Percentiles rank a stretch among this genome's conserved stretches.
phyloP scores from a whole-genome alignment of 352 stramenopile genomes.

The Globisporangium uncinulatum region DNA sequence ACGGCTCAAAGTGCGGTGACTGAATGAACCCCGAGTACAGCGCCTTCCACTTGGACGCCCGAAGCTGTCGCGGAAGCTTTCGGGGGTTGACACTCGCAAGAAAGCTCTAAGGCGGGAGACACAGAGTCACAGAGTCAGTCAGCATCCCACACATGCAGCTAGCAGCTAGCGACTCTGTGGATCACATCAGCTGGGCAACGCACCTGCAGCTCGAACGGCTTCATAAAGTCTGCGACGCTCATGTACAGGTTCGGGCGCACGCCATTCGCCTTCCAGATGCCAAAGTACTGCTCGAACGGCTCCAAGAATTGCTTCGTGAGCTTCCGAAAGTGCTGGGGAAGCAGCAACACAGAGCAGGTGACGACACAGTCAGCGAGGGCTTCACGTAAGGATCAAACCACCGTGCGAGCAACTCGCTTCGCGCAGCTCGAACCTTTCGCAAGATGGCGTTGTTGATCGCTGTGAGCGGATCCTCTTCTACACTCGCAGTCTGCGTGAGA shows the following conservation, averaged over 20 bases:
- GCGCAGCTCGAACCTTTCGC: constrained; percentile 36
- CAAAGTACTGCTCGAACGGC: constrained; percentile 86
- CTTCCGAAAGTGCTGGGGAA: constrained; percentile 70
- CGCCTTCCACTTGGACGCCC: constrained; percentile 54
- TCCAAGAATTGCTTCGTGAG: constrained; percentile 82
- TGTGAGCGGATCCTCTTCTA: constrained; percentile 59
- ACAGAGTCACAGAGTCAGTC: neutral
- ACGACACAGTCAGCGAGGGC: neutral
- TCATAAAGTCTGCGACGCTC: constrained; percentile 61
- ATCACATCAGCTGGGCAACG: neutral
- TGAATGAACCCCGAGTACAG: constrained; percentile 70
- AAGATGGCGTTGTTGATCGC: constrained; percentile 85
- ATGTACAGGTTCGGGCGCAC: constrained; percentile 65
- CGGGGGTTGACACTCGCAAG: constrained; percentile 47
- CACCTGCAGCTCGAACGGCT: constrained; percentile 60
- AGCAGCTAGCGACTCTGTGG: neutral
- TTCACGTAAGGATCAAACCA: neutral
- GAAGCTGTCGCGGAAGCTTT: constrained; percentile 57
- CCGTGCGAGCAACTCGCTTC: too few species aligned
- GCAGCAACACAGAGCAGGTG: neutral
- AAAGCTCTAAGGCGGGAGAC: constrained; percentile 28
- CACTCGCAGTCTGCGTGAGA: constrained; percentile 38
- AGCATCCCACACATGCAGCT: neutral
- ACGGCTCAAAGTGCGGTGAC: constrained; percentile 69
- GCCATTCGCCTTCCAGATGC: constrained; percentile 63